Percentiles rank a stretch among this genome's conserved stretches.
Evolutionary conservation across 345 rosid genomes (phyloP).

Genomic region (Syzygium aqueum): DNA sequence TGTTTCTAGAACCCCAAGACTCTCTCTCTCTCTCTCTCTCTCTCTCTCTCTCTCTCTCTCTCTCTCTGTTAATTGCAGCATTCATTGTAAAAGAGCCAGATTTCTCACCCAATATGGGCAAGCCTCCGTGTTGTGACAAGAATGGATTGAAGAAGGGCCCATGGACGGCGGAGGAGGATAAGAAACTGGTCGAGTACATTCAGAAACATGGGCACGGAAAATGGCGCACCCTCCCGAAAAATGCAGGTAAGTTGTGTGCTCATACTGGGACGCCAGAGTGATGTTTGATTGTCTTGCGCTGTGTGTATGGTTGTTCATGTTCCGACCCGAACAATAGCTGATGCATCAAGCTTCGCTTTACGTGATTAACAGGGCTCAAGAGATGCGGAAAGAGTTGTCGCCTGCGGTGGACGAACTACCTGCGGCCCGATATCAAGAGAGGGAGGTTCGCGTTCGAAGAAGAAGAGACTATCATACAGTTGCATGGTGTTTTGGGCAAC

Average conservation of each 20-base stretch:
- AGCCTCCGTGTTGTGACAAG: constrained; percentile 34
- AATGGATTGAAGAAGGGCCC: constrained; percentile 79
- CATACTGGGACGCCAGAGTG: background rate
- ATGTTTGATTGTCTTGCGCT: background rate
- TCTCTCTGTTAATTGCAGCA: background rate
- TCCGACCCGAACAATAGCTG: background rate
- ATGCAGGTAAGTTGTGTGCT: constrained; percentile 41
- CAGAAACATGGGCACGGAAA: constrained; percentile 66
- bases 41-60: background rate
- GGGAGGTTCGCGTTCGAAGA: constrained; percentile 70
- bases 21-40: background rate
- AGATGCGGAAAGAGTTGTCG: constrained; percentile 92
- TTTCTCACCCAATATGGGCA: constrained; percentile 28
- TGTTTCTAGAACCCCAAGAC: background rate
- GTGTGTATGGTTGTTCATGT: background rate
- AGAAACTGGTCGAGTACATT: constrained; percentile 51
- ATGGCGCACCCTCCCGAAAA: constrained; percentile 75
- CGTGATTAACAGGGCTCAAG: constrained; percentile 15
- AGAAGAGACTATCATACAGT: constrained; percentile 66
- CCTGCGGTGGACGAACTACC: constrained; percentile 83
- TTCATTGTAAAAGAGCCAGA: background rate
- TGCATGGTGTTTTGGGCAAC: constrained; percentile 72
- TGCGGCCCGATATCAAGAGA: constrained; percentile 81
- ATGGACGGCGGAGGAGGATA: constrained; percentile 87
- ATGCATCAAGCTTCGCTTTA: background rate